phyloP scores from a whole-genome alignment of 2,329 filamentous ascomycete species.

The Fusarium coffeatum region DNA sequence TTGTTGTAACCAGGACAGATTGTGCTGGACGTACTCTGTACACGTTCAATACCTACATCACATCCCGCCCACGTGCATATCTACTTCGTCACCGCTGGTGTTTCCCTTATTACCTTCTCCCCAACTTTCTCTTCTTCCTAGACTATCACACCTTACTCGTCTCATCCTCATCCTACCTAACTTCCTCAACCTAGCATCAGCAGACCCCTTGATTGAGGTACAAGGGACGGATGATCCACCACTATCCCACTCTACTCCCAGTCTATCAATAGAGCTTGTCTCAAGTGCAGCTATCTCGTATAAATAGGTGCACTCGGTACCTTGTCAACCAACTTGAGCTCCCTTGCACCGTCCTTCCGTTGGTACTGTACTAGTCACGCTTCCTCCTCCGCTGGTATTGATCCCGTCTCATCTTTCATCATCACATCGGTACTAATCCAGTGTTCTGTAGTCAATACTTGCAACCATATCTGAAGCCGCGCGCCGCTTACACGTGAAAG shows the following conservation, averaged over 20 bases:
- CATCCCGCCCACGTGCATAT: slow-evolving; percentile 36
- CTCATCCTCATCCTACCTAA: neutral
- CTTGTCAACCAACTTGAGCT: slow-evolving; percentile 6
- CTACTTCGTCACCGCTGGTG: slow-evolving; percentile 35
- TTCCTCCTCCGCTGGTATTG: slow-evolving; percentile 10
- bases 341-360: slow-evolving; percentile 12
- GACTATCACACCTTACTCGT: neutral
- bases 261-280: slow-evolving; percentile 13
- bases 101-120: slow-evolving; percentile 13
- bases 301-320: slow-evolving; percentile 11
- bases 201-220: slow-evolving; percentile 12
- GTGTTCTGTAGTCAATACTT: neutral
- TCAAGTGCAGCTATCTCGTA: slow-evolving; percentile 5
- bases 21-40: neutral
- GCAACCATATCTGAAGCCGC: neutral
- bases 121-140: slow-evolving; percentile 5
- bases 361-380: neutral
- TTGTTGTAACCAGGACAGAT: neutral
- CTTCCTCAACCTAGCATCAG: slow-evolving; percentile 10
- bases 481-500: slow-evolving; percentile 5
- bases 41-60: neutral
- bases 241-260: neutral
- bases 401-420: neutral
- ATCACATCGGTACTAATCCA: neutral
- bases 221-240: slow-evolving; percentile 26